Evolutionary conservation across 306 rosid species (phyloP).

Genomic region (Prunus padus): DNA sequence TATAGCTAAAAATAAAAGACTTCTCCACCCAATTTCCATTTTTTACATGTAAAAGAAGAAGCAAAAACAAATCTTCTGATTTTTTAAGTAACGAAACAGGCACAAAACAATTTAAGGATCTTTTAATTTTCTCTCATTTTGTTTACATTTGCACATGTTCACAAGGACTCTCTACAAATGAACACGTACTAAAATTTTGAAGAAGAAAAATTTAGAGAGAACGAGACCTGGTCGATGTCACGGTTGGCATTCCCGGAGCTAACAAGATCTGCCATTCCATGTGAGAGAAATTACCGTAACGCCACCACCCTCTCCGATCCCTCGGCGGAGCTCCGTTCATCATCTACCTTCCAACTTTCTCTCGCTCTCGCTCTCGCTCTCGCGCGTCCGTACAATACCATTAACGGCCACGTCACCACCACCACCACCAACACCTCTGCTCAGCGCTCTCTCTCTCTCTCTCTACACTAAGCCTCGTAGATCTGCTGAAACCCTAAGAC

Average conservation of each 20-base stretch:
- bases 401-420: slow-evolving; percentile 54
- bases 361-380: slow-evolving; percentile 25
- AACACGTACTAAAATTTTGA: background rate
- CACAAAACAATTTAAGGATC: background rate
- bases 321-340: slow-evolving; percentile 84
- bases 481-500: slow-evolving; percentile 46
- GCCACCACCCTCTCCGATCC: slow-evolving; percentile 94
- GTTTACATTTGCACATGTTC: background rate
- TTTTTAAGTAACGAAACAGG: background rate
- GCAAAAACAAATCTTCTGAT: background rate
- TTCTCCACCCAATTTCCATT: background rate
- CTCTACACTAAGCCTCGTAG: slow-evolving; percentile 35
- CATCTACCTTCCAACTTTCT: slow-evolving; percentile 42
- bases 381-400: slow-evolving; percentile 63
- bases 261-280: slow-evolving; percentile 99
- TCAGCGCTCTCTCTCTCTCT: slow-evolving; percentile 13
- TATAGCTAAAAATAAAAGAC: background rate
- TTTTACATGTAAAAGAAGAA: background rate
- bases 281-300: slow-evolving; percentile 62
- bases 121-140: background rate
- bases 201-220: background rate
- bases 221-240: slow-evolving; percentile 69
- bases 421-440: slow-evolving; percentile 23
- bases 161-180: background rate
- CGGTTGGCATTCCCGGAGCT: slow-evolving; percentile 92